A percentile compares a stretch with the other conserved stretches of the same genome.
Conservation (phyloP, 441 rosid genomes). For the Adansonia grandidieri region DNA sequence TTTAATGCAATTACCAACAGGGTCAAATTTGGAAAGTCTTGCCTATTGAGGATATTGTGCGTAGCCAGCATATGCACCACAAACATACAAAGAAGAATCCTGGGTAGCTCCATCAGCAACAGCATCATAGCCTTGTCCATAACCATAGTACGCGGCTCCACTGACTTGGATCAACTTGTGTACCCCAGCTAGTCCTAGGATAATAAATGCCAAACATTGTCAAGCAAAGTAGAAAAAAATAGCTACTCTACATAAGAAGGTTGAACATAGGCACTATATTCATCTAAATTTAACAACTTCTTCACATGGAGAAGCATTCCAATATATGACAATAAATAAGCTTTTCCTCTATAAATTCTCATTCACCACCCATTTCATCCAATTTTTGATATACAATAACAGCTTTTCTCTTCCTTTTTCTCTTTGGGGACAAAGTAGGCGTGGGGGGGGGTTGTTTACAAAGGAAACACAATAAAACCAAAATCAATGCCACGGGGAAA, state of each 20-base stretch:
- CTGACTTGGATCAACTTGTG: conserved; percentile 81
- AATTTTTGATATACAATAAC: neutral
- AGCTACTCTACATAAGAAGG: neutral
- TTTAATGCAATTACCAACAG: neutral
- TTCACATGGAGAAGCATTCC: no score
- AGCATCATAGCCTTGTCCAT: conserved; percentile 93
- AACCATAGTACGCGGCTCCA: conserved; percentile 89
- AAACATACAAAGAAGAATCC: conserved; percentile 86
- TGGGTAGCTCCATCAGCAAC: conserved; percentile 77
- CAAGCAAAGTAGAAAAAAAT: conserved; percentile 18
- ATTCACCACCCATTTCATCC: neutral
- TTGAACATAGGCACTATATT: neutral
- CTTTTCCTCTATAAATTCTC: neutral
- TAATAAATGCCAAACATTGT: conserved; percentile 28
- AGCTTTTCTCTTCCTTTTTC: no score
- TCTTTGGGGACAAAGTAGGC: no score
- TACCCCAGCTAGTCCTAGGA: conserved; percentile 70
- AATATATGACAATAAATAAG: neutral
- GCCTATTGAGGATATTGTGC: conserved; percentile 90
- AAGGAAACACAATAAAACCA: neutral
- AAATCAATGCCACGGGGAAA: neutral
- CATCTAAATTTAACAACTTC: neutral
- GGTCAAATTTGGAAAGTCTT: conserved; percentile 10
- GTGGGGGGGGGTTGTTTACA: no score
- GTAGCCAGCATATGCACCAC: conserved; percentile 86